phyloP scores from a whole-genome alignment of 2,329 filamentous ascomycete genomes.

The Ophiostoma angusticollis region DNA sequence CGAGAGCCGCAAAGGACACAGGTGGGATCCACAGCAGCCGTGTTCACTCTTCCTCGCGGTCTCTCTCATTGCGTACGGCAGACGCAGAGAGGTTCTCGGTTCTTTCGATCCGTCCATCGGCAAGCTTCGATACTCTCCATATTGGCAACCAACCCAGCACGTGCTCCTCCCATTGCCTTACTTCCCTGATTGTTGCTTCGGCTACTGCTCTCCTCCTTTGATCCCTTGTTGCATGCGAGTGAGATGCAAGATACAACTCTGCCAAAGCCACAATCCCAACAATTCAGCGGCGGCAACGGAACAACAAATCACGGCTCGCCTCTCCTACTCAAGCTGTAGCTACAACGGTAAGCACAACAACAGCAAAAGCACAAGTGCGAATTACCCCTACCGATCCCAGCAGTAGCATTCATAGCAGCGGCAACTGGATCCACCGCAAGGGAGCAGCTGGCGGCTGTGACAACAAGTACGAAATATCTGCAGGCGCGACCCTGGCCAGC shows the following conservation, averaged over 20 bases:
- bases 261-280: neutral
- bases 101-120: slow-evolving; percentile 6
- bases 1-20: neutral
- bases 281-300: neutral
- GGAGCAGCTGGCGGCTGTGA: too few relatives aligned
- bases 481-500: neutral
- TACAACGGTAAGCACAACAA: neutral
- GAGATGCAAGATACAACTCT: slow-evolving; percentile 6
- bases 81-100: neutral
- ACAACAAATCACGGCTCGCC: neutral
- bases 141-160: too few relatives aligned
- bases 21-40: neutral
- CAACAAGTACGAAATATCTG: neutral
- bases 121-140: slow-evolving; percentile 1
- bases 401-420: neutral
- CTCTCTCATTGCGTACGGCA: neutral
- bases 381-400: neutral
- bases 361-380: neutral
- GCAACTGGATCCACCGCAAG: too few relatives aligned
- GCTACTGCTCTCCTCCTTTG: too few relatives aligned
- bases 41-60: neutral
- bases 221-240: too few relatives aligned
- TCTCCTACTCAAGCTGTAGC: neutral
- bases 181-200: slow-evolving; percentile 1
- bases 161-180: too few relatives aligned